These are phyloP conservation scores for Suillus ampliporus DNA, from an alignment of 768 basidiomycete genomes.

Conservation along the genomic window DNA sequence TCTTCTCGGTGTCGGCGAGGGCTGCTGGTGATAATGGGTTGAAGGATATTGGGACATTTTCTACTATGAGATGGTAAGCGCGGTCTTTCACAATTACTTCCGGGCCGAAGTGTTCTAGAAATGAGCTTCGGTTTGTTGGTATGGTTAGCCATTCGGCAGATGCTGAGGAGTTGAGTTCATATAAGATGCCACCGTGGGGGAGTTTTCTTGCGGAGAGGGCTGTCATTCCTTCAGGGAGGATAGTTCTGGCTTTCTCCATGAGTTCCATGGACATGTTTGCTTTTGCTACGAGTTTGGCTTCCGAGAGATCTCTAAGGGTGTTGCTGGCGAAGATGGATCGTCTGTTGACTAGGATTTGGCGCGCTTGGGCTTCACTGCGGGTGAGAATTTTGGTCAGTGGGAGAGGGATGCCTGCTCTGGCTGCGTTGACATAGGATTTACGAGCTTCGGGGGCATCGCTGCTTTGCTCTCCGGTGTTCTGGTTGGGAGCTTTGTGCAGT, in stretches of 20 bases:
- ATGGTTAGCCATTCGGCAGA: conserved; percentile 24
- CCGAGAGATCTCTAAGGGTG: neutral
- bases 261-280: neutral
- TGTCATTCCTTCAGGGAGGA: neutral
- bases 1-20: conserved; percentile 17
- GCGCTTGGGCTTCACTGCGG: neutral
- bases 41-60: conserved; percentile 28
- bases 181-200: conserved; percentile 19
- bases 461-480: no score
- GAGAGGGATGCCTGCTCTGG: neutral
- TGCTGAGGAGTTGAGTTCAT: conserved; percentile 18
- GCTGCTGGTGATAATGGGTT: conserved; percentile 8
- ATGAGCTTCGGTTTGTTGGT: conserved; percentile 4
- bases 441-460: no score
- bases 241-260: neutral
- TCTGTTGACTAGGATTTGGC: neutral
- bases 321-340: neutral
- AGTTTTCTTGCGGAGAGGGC: conserved; percentile 1
- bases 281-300: neutral
- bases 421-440: neutral
- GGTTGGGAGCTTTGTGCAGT: no score
- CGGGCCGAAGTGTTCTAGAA: conserved; percentile 7
- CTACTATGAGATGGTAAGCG: conserved; percentile 17
- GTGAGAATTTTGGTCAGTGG: neutral
- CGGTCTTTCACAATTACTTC: conserved; percentile 13